Evolutionary conservation across 208 protist genomes (phyloP).

Genomic region (Trypanosoma conorhini): DNA sequence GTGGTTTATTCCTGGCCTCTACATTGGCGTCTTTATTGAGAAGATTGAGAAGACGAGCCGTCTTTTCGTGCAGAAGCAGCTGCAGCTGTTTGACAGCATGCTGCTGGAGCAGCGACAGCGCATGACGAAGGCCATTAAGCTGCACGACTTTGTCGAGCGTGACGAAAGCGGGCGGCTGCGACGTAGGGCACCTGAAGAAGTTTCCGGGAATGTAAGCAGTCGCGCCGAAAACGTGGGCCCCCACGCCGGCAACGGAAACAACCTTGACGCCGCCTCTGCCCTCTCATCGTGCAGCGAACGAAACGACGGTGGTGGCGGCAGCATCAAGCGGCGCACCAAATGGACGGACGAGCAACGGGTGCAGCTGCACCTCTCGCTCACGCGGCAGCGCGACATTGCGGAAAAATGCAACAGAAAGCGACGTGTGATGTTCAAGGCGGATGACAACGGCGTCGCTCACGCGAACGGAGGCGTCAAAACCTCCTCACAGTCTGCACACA

Average conservation of each 20-base stretch:
- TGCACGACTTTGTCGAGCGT: slow-evolving; percentile 78
- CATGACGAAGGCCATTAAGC: slow-evolving; percentile 53
- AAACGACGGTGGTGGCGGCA: background rate
- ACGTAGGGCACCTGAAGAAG: slow-evolving; percentile 11
- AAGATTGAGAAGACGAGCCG: slow-evolving; percentile 83
- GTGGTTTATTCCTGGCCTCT: slow-evolving; percentile 88
- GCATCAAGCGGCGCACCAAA: slow-evolving; percentile 30
- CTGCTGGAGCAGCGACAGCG: slow-evolving; percentile 75
- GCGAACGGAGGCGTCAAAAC: background rate
- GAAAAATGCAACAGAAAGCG: slow-evolving; percentile 69
- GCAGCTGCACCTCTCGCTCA: slow-evolving; percentile 87
- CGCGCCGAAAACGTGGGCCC: background rate
- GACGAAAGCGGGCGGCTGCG: slow-evolving; percentile 60
- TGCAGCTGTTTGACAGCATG: slow-evolving; percentile 79
- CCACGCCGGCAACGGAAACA: background rate
- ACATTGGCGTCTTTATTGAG: slow-evolving; percentile 88
- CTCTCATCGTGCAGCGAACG: slow-evolving; percentile 25
- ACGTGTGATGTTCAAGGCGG: slow-evolving; percentile 21
- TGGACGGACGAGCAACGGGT: slow-evolving; percentile 90
- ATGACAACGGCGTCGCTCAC: background rate
- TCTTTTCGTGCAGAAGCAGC: slow-evolving; percentile 77
- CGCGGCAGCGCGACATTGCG: slow-evolving; percentile 69
- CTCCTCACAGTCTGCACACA: background rate
- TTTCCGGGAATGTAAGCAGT: slow-evolving; percentile 9
- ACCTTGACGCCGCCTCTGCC: slow-evolving; percentile 19